These are phyloP conservation scores for Metschnikowia anglica DNA, from an alignment of 805 yeast species.

Conservation along the genomic window DNA sequence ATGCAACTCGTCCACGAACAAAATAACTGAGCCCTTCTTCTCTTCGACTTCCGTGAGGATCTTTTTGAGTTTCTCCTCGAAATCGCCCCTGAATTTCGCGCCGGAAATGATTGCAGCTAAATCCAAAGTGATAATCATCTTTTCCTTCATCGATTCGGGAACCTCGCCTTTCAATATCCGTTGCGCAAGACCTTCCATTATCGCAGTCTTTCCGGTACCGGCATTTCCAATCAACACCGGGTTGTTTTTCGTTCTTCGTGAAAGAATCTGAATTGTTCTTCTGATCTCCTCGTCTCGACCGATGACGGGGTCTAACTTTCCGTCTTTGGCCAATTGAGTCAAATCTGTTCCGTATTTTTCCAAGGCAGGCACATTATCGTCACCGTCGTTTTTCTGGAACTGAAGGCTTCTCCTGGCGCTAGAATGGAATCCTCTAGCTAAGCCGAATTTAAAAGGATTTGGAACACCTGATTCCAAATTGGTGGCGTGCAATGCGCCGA, in stretches of 20 bases:
- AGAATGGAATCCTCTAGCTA: slow-evolving; percentile 22
- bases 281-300: slow-evolving; percentile 96
- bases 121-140: slow-evolving; percentile 79
- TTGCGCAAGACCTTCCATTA: slow-evolving; percentile 96
- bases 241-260: slow-evolving; percentile 91
- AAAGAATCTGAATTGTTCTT: slow-evolving; percentile 86
- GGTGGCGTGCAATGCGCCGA: neutral
- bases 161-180: slow-evolving; percentile 89
- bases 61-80: slow-evolving; percentile 82
- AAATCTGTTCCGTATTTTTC: slow-evolving; percentile 83
- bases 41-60: slow-evolving; percentile 84
- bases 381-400: slow-evolving; percentile 42
- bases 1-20: slow-evolving; percentile 90
- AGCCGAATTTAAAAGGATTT: too few relatives aligned
- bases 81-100: slow-evolving; percentile 94
- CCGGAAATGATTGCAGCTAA: slow-evolving; percentile 89
- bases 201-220: slow-evolving; percentile 97
- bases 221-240: slow-evolving; percentile 96
- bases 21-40: slow-evolving; percentile 68
- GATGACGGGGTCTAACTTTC: slow-evolving; percentile 93
- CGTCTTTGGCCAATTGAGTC: slow-evolving; percentile 82
- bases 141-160: slow-evolving; percentile 89
- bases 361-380: slow-evolving; percentile 66
- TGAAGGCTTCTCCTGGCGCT: slow-evolving; percentile 25
- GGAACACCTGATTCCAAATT: neutral